Evolutionary conservation across 2,329 filamentous ascomycete genomes (phyloP), one percentile per base, ranked within the genome.

Genomic region (Alternaria angustiovoidea): DNA sequence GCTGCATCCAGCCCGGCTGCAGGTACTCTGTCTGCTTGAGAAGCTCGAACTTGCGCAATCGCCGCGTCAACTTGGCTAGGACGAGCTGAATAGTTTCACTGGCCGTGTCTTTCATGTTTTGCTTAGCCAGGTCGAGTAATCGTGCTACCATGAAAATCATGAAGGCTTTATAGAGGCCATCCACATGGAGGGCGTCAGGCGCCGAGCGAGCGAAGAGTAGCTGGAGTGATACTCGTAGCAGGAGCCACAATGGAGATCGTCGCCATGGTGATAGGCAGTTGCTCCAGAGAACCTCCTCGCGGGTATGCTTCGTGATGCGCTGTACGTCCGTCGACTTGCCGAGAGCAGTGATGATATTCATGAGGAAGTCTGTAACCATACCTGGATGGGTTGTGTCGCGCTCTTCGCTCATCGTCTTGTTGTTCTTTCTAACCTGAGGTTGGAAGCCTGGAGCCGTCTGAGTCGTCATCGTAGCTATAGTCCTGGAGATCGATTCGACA

Each of bases 231-330:
- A 87, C 84, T 0, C 86, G 83, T 3, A 88, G 55, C 0, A 88
- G 74, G 0, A 89, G 75, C 86, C 86, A 89, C 0, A 84, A 59
- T 0, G 86, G 77, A 12, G 85, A 87, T 44, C 83, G 73, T 11
- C 81, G 75, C 86, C 86, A 88, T 0, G 83, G 83, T 1, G 53
- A 42, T 1, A 60, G 61, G 14, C 60, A 64, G 1, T 79, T 47
- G 0, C 64, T 57, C 80, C 82, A 87, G 9, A 85, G 57, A 1
- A 87, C 80, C 14, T 88, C 86, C 39, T 88, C 85, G 2, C 84
- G 81, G 0, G 83, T 85, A 30, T 83, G 77, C 59, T 88, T 89
- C 43, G 63, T 74, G n/a, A 88, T 78, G 0, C 76, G 73, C 0
- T 49, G 14, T 2, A 54, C 43, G 12, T 61, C 51, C 9, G 63